Conservation (phyloP, 805 yeast species). For the Metschnikowia matae region DNA sequence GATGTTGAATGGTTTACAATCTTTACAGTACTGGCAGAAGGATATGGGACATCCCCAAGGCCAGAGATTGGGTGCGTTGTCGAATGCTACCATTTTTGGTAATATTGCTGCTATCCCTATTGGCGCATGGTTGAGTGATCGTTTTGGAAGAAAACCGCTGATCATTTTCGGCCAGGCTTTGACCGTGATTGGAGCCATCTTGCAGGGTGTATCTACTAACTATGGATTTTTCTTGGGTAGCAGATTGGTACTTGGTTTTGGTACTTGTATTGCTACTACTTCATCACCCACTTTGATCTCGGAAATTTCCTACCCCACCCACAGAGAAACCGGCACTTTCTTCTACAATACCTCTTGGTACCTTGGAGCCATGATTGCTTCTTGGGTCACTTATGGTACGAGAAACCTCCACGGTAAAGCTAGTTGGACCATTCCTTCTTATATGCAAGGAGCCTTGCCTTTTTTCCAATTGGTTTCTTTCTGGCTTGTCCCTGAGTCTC, state of each 20-base stretch:
- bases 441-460: slow-evolving; percentile 48
- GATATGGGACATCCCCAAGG: slow-evolving; percentile 28
- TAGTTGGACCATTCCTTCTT: slow-evolving; percentile 55
- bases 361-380: slow-evolving; percentile 50
- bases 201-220: slow-evolving; percentile 35
- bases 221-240: slow-evolving; percentile 37
- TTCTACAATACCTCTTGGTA: slow-evolving; percentile 51
- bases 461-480: slow-evolving; percentile 29
- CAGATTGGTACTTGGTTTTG: slow-evolving; percentile 48
- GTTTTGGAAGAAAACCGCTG: slow-evolving; percentile 37
- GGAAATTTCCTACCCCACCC: slow-evolving; percentile 47
- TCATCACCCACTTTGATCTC: slow-evolving; percentile 48
- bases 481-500: slow-evolving; percentile 44
- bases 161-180: slow-evolving; percentile 26
- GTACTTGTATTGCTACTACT: slow-evolving; percentile 39
- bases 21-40: slow-evolving; percentile 38
- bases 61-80: slow-evolving; percentile 21
- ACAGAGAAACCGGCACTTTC: slow-evolving; percentile 30
- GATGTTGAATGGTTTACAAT: slow-evolving; percentile 49
- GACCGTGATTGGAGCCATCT: slow-evolving; percentile 31
- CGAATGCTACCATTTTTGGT: slow-evolving; percentile 33
- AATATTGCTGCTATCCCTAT: slow-evolving; percentile 24
- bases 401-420: slow-evolving; percentile 17
- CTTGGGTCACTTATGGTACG: slow-evolving; percentile 50
- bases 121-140: slow-evolving; percentile 26